Evolutionary conservation across 345 rosid genomes (phyloP), one percentile per base, ranked within the genome.

Genomic region (Arabis alpina): DNA sequence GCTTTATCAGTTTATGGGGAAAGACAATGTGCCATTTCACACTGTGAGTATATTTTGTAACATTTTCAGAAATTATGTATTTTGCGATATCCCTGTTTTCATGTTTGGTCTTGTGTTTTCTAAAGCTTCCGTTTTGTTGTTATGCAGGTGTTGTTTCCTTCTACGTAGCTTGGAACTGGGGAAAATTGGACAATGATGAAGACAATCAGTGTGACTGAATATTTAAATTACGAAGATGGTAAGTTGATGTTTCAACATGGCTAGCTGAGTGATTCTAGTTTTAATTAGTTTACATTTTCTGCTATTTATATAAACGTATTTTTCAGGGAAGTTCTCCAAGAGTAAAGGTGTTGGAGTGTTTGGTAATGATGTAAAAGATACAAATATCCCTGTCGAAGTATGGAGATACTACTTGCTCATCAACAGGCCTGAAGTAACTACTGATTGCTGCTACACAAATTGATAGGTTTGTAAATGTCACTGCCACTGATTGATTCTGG

Each of bases 141-240:
- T 82, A 71, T 74, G 76, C 80, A 94, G 97, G 98, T 94, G 63
- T 86, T 93, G 87, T 91, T 93, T 80, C 99, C 99, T 4, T 86
- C 96, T 47, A 87, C 96, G 2, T 96, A 89, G 77, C 83, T 94
- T 73, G 99, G 99, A 72, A 89, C 99, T n/a, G 87, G 82, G 58
- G 96, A 92, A 82, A 83, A 79, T 70, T 92, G 99, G 98, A 94
- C 99, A n/a, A 48, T 94, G 81, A 86, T 92, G 98, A 92, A 92
- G 84, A 88, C 92, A 41, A 86, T 94, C 64, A 91, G 98, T 73
- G 99, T 88, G 27, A 86, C 97, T 7, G 99, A 92, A 78, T 94
- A 89, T 74, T 77, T 92, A 45, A 94, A 94, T 71, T 94, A 94
- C 54, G 99, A 92, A 88, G 79, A 85, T 49, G 99, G 99, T 91